Base-by-base conservation (phyloP, 805 yeast genomes). In the Wickerhamomyces kurtzmanii region DNA sequence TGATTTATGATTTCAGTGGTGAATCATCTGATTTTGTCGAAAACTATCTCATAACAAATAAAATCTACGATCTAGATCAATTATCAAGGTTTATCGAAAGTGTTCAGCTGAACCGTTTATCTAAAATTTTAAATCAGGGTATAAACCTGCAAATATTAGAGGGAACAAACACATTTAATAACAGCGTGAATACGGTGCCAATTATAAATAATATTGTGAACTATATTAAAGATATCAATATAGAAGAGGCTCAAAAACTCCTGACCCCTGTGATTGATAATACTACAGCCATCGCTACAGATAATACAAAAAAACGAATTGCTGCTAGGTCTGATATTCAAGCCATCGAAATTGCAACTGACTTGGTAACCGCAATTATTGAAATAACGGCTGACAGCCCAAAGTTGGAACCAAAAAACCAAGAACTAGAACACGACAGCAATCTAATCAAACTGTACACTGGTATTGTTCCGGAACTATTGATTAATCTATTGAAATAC, bases 341-440 rank as follows among this genome's bases (percentile, higher is more conserved):
- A 37, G 64, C 81, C 4, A 56, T 81, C 14, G 94, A 84, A 40
- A 63, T 78, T 1, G 62, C 80, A 0, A 53, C 87, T 14, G 97
- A 89, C 49, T 50, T 89, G 18, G 59, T 84, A 15, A 73, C 96
- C 1, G 80, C 87, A 1, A 59, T 76, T 6, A 67, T 80, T 40
- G 96, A 86, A 49, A 52, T 59, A 17, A 40, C 63, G 7, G 69
- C 71, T 8, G 39, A 53, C 17, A 27, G 41, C 11, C 33, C 31
- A 31, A 50, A 45, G 24, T 36, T 38, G n/a, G 28, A 30, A 17
- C 28, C 33, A 16, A 24, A 30, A 7, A 29, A 28, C 7, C n/a
- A n/a, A n/a, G n/a, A n/a, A n/a, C n/a, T n/a, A n/a, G n/a, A n/a
- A n/a, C n/a, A n/a, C n/a, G n/a, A n/a, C n/a, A n/a, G n/a, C 12